phyloP scores from a whole-genome alignment of 371 early-diverging fungal species.

The Syncephalis plumigaleata region DNA sequence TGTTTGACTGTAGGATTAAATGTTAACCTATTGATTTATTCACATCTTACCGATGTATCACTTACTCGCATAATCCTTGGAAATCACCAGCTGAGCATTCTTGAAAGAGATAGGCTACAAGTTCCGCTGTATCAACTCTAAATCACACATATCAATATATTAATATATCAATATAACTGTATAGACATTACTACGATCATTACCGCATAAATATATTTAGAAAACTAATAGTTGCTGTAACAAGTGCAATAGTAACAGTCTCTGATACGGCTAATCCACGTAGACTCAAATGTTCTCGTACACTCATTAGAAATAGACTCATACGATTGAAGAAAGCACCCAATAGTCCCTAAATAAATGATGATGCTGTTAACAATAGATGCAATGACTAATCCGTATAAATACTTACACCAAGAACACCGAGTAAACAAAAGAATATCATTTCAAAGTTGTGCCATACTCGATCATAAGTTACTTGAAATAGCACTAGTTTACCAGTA shows the following conservation, averaged over 20 bases:
- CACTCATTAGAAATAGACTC: slow-evolving; percentile 47
- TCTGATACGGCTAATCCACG: slow-evolving; percentile 50
- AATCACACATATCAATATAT: too few species aligned
- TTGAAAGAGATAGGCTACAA: slow-evolving; percentile 48
- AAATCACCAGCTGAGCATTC: slow-evolving; percentile 32
- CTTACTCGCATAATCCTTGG: slow-evolving; percentile 23
- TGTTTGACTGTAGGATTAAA: slow-evolving; percentile 8
- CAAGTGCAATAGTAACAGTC: slow-evolving; percentile 45
- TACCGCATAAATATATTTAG: slow-evolving; percentile 59
- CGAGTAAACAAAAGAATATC: slow-evolving; percentile 71
- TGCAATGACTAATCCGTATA: neutral
- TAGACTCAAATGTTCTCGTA: slow-evolving; percentile 42
- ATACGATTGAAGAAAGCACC: slow-evolving; percentile 75
- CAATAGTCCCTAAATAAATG: slow-evolving; percentile 48
- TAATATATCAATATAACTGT: too few species aligned
- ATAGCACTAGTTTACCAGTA: slow-evolving; percentile 60
- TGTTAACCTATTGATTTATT: slow-evolving; percentile 6
- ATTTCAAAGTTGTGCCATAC: slow-evolving; percentile 70
- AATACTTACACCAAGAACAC: slow-evolving; percentile 65
- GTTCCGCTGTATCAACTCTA: slow-evolving; percentile 37
- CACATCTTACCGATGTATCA: neutral
- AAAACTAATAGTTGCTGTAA: slow-evolving; percentile 61
- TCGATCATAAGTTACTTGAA: slow-evolving; percentile 56
- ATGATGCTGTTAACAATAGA: neutral
- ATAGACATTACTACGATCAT: too few species aligned